Base-by-base conservation (phyloP, 1,284 basidiomycete genomes). In the Microbotryum lychnidis-dioicae region DNA sequence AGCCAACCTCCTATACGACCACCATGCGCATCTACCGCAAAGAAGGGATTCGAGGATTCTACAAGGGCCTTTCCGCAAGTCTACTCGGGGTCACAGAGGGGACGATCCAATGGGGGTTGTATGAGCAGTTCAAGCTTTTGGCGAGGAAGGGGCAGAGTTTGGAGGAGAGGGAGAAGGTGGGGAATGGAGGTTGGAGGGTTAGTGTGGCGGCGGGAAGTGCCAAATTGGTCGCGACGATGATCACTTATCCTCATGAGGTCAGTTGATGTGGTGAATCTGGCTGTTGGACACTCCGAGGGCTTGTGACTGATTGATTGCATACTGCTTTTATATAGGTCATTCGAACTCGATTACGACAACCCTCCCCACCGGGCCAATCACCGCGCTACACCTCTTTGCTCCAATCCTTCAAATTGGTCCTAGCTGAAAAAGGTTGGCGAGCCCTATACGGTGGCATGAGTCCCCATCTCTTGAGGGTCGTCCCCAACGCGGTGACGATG, bases 401-500 rank as follows among this genome's bases (percentile, higher is more conserved):
- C 56, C 91, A 96, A 74, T 97, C 94, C 0, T 77, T 98, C 57
- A 83, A 82, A 42, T 80, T 94, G 4, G 85, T 99, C 62, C 81
- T 93, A 54, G 83, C 82, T 18, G 96, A 99, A 75, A 94, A 99
- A 75, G 94, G 94, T 25, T 82, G 84, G 6, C 79, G 82, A 37
- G 84, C 87, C 6, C 75, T 98, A 48, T 98, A 99, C 72, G 88
- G 91, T 42, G 96, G 96, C 5, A 81, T 99, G 57, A 89, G 86
- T 57, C 92, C 94, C 0, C 96, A 98, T 76, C 80, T 99, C 61
- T 86, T 98, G 81, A 85, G 94, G 53, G 94, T 98, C 57, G 89
- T 97, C 1, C 94, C 94, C 4, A 98, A 98, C 70, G 94, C 94
- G 0, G 89, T 87, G 1, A 91, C 96, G 68, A 98, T 97, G 91